Conservation (phyloP, 2,329 filamentous ascomycete genomes). For the Colletotrichum tofieldiae region DNA sequence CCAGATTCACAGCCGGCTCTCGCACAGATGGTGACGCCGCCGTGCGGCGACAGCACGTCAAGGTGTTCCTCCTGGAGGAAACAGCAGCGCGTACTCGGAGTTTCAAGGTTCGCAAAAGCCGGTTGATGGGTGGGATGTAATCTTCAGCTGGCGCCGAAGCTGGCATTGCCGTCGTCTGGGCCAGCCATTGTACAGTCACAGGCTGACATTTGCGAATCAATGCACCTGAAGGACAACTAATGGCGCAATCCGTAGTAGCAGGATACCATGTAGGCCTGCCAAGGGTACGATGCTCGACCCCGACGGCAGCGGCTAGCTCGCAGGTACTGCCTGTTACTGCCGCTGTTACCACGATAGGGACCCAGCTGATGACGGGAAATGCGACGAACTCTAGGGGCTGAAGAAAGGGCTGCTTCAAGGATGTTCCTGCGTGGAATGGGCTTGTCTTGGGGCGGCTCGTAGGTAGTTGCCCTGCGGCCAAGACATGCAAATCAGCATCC, state of each 20-base stretch:
- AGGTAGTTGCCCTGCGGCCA: slow-evolving; percentile 2
- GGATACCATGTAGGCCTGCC: neutral
- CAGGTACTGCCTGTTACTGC: slow-evolving; percentile 31
- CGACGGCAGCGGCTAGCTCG: slow-evolving; percentile 18
- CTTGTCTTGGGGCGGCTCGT: slow-evolving; percentile 22
- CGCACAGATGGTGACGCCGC: slow-evolving; percentile 27
- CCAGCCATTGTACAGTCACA: neutral
- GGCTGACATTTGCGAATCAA: slow-evolving; percentile 1
- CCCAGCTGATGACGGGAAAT: slow-evolving; percentile 11
- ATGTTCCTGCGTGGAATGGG: slow-evolving; percentile 35
- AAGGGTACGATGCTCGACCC: neutral
- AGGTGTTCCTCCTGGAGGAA: slow-evolving; percentile 14
- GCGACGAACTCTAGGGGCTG: slow-evolving; percentile 37
- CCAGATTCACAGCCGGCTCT: slow-evolving; percentile 20
- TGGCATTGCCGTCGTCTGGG: slow-evolving; percentile 9
- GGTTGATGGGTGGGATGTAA: slow-evolving; percentile 14
- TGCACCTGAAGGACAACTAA: slow-evolving; percentile 2
- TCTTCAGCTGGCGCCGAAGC: slow-evolving; percentile 22
- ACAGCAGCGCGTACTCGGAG: slow-evolving; percentile 19
- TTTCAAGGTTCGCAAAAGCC: slow-evolving; percentile 24
- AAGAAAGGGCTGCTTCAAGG: slow-evolving; percentile 35
- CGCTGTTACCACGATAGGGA: neutral
- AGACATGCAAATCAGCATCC: slow-evolving; percentile 30
- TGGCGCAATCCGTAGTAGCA: slow-evolving; percentile 16
- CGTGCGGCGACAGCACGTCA: slow-evolving; percentile 20